Base-by-base conservation (phyloP, 192 early-diverging fungal genomes). In the Nowakowskiella sp. region DNA sequence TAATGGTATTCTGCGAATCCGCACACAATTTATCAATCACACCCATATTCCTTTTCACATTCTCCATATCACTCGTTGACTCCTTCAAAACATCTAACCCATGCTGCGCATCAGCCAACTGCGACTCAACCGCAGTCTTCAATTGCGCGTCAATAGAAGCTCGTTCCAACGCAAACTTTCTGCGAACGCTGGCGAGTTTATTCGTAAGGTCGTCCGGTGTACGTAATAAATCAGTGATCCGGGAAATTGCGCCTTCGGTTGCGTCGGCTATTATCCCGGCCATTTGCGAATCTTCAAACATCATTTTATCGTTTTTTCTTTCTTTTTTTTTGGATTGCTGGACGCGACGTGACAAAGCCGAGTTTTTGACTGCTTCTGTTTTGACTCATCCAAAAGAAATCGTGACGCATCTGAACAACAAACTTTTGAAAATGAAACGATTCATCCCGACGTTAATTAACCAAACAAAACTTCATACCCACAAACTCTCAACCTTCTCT, bases 161-260 rank as follows among this genome's bases (percentile, higher is more conserved):
- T 62, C 88, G 81, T 73, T 99, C 96, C 57, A 86, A 82, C 2
- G 83, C 83, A 46, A 93, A 77, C 61, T 91, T 91, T 51, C 84
- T 80, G 49, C 85, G 81, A 25, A 96, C 56, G 4, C 79, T 72
- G 21, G 78, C 72, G 6, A 95, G 83, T 58, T 87, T 93, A 68
- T 85, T 85, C 13, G 76, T 80, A 16, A 98, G 76, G 71, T 98
- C 94, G 69, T 98, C 94, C 4, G 94, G 94, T 68, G 92, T 89
- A 42, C 84, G 78, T 33, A 98, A 73, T 36, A 94, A 72, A 54
- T 91, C 89, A 4, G 86, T 74, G 31, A 96, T 74, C 22, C 85
- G 75, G 53, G 83, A 72, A 42, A 92, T 70, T 42, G 90, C 90
- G 31, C 84, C 76, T 47, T 91, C 90, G 33, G 68, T 63, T n/a